Percentiles rank a stretch among this genome's conserved stretches.
Conservation (phyloP, 2,329 filamentous ascomycete genomes). For the Arthroderma sp. region DNA sequence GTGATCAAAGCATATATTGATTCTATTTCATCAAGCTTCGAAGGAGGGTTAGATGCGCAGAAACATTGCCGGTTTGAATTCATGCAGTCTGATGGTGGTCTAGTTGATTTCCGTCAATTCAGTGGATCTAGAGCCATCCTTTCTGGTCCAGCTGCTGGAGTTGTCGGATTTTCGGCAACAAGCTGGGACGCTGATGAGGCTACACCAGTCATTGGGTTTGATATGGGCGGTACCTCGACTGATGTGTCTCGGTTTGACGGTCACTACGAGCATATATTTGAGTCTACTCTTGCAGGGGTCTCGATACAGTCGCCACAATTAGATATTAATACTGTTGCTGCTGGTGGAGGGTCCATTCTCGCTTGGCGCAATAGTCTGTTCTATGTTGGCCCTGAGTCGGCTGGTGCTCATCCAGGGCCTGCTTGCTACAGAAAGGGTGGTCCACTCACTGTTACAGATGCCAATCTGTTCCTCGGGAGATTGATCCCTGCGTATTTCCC, state of each 20-base stretch:
- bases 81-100: constrained; percentile 74
- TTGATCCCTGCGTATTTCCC: constrained; percentile 83
- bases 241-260: constrained; percentile 80
- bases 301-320: constrained; percentile 81
- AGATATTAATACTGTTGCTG: constrained; percentile 84
- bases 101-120: constrained; percentile 45
- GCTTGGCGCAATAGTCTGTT: constrained; percentile 60
- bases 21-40: constrained; percentile 68
- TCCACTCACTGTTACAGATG: constrained; percentile 84
- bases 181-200: constrained; percentile 69
- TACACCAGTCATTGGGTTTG: constrained; percentile 78
- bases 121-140: constrained; percentile 75
- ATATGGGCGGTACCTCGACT: constrained; percentile 85
- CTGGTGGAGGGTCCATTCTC: constrained; percentile 62
- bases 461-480: constrained; percentile 72
- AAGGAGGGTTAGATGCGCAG: constrained; percentile 62
- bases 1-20: constrained; percentile 65
- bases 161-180: constrained; percentile 80
- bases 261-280: constrained; percentile 80
- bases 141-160: constrained; percentile 82
- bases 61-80: constrained; percentile 76
- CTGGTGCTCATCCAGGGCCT: constrained; percentile 76
- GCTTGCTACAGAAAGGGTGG: constrained; percentile 85
- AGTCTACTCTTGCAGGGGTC: constrained; percentile 79
- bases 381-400: constrained; percentile 79